Evolutionary conservation across 306 rosid species (phyloP), one percentile per base, ranked within the genome.

Genomic region (Cucumis melo): DNA sequence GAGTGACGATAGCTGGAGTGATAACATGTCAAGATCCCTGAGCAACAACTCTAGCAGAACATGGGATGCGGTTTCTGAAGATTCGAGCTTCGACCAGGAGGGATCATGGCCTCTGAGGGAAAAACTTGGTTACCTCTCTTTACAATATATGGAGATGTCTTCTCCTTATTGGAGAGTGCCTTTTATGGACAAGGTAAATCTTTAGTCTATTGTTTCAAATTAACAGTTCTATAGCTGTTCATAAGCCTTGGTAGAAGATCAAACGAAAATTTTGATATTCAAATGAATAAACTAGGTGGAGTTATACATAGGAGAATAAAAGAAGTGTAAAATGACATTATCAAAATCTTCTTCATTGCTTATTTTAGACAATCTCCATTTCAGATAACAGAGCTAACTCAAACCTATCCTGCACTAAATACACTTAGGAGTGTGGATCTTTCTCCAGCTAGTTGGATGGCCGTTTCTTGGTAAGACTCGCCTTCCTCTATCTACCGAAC

Each of bases 371-470:
- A 7, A 17, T 24, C 50, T 62, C 10, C 44, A 16, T 80, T 74
- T 61, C 82, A 92, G 96, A 83, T 92, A 53, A 83, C 64, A 8
- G 93, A 92, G 79, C 80, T 92, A 80, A 86, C 91, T 44, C 81
- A 68, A 62, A 81, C 27, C 68, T 78, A 86, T 78, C 93, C 97
- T 0, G 88, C 84, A 8, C 6, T 92, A 24, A 81, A 81, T 86
- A 87, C 91, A 0, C 83, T 92, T 76, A 89, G 86, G 82, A 89
- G 95, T 27, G 88, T 92, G 12, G 96, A 89, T 81, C 87, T 92
- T 86, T 89, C 90, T 8, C 97, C 97, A 2, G 97, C 97, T 7
- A 92, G 93, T 79, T 92, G 97, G 97, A 92, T 92, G 91, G 91
- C 96, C 15, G 88, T 92, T 83, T 88, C 95, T n/a, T 92, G 96